phyloP scores from a whole-genome alignment of 495 filamentous ascomycete species.

The Podospora australis region DNA sequence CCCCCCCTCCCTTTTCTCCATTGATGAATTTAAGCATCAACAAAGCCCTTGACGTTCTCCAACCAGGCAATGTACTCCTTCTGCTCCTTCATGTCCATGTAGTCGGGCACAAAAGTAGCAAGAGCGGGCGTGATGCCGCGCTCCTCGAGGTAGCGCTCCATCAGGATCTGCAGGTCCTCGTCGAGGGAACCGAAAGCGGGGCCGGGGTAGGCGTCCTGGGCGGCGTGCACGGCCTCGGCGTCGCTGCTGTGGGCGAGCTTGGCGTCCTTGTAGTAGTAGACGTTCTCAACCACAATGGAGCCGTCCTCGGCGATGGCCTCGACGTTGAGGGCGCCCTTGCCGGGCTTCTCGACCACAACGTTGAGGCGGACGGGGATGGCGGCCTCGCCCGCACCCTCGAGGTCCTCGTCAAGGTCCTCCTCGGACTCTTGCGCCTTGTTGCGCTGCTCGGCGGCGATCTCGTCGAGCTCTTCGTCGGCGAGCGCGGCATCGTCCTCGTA shows the following conservation, averaged over 20 bases:
- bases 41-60: slow-evolving; percentile 71
- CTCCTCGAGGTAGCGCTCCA: slow-evolving; percentile 94
- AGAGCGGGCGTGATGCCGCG: slow-evolving; percentile 83
- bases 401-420: slow-evolving; percentile 50
- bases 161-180: slow-evolving; percentile 83
- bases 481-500: slow-evolving; percentile 54
- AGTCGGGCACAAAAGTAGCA: slow-evolving; percentile 88
- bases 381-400: slow-evolving; percentile 43
- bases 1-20: too few species aligned
- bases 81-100: slow-evolving; percentile 98
- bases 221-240: slow-evolving; percentile 39
- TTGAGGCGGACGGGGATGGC: slow-evolving; percentile 78
- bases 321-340: slow-evolving; percentile 72
- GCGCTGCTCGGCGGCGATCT: slow-evolving; percentile 42
- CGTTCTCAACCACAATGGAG: slow-evolving; percentile 80
- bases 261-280: slow-evolving; percentile 74
- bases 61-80: slow-evolving; percentile 93
- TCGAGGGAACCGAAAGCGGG: slow-evolving; percentile 92
- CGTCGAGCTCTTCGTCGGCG: slow-evolving; percentile 55
- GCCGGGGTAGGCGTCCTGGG: slow-evolving; percentile 77
- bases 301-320: slow-evolving; percentile 85
- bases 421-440: slow-evolving; percentile 43
- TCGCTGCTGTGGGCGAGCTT: slow-evolving; percentile 54
- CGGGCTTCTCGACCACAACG: slow-evolving; percentile 78
- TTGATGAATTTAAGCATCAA: slow-evolving; percentile 53